Conservation (phyloP, 2,329 filamentous ascomycete genomes). For the Apiospora malaysiana region DNA sequence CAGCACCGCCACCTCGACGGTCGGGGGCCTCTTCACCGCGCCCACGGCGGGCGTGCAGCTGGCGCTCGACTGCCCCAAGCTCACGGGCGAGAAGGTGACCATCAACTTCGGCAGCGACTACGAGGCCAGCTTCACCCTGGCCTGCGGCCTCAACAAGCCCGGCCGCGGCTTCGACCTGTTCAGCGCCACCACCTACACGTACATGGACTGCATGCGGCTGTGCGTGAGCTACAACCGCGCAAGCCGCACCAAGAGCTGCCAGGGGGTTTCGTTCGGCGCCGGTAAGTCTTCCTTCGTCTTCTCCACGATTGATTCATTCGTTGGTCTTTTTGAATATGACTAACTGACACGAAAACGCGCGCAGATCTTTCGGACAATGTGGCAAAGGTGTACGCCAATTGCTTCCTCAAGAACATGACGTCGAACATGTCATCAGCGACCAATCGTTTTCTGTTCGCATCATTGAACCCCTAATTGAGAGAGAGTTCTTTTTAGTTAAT, state of each 20-base stretch:
- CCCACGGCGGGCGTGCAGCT: constrained; percentile 12
- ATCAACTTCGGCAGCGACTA: not conserved
- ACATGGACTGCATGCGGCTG: constrained; percentile 18
- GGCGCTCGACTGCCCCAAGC: constrained; percentile 18
- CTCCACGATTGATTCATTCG: not conserved
- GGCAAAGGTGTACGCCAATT: constrained; percentile 7
- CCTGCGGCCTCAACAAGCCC: constrained; percentile 11
- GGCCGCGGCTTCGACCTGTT: not conserved
- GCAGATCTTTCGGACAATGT: constrained; percentile 13
- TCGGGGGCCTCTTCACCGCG: not conserved
- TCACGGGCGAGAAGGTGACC: not conserved
- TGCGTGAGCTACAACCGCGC: constrained; percentile 18
- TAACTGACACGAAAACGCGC: not conserved
- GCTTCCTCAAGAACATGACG: constrained; percentile 19
- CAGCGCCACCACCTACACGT: constrained; percentile 7
- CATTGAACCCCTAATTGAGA: not conserved
- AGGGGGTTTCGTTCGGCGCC: constrained; percentile 9
- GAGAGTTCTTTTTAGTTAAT: not conserved
- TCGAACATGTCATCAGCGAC: not conserved
- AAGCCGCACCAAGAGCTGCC: not conserved
- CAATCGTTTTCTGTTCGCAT: not conserved
- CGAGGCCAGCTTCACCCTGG: constrained; percentile 12
- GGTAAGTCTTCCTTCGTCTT: not conserved
- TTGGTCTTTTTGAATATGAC: not conserved
- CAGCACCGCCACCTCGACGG: not conserved